Evolutionary conservation across 768 basidiomycete species (phyloP), one percentile per base, ranked within the genome.

Genomic region (Amanita molliuscula): DNA sequence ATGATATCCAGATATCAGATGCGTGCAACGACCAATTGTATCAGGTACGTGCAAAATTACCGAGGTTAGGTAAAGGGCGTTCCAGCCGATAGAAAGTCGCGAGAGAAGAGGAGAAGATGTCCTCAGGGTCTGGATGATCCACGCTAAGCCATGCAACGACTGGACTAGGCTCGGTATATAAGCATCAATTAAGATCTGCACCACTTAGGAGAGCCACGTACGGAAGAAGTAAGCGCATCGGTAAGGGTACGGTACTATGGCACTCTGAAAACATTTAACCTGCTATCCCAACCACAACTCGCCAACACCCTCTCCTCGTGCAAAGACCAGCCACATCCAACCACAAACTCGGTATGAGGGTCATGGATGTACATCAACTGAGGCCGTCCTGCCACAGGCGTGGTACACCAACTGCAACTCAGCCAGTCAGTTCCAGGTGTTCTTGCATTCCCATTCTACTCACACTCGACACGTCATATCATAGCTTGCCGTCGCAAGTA

Each of bases 391-490:
- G 73, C 64, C 1, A 63, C 57, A 8, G 82, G 77, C 41, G 65
- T 69, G n/a, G 82, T 83, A 53, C 79, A 78, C 90, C 90, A 93
- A 56, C 90, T 88, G 53, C 7, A 52, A 33, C 47, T 50, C 20
- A 35, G 50, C 25, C 21, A 42, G 25, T 43, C 10, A 43, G 16
- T 15, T 20, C 11, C 21, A 23, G 13, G n/a, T 7, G 11, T 3
- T 29, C 6, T 23, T 21, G 13, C 18, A 21, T 29, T 21, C 18
- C 52, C 46, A 6, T 10, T 44, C 9, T 26, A 76, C 84, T 62
- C 71, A 96, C 86, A 94, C 74, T 63, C 90, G 74, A 65, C 86
- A 91, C 1, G 92, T 92, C 95, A 97, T 98, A 61, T 98, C 95
- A 66, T 97, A 94, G 59, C 86, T 84, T 34, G 70, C 76, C 36